These are phyloP conservation scores for Eimeria zaria DNA, from an alignment of 169 alveolate species.

Conservation along the genomic window DNA sequence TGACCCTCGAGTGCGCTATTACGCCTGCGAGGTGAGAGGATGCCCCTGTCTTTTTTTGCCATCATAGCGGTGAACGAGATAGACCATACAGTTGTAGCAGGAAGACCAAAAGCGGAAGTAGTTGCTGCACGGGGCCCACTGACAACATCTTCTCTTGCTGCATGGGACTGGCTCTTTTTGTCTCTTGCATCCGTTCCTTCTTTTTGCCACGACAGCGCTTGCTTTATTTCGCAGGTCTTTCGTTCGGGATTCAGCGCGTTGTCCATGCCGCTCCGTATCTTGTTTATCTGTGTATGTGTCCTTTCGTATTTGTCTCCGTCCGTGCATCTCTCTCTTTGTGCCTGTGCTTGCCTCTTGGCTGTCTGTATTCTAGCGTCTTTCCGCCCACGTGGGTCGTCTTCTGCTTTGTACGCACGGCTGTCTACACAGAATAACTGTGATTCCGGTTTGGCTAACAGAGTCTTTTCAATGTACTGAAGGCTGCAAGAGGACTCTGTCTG, in stretches of 20 bases:
- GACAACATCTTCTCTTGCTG: not conserved
- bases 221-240: not conserved
- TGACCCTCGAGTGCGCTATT: slow-evolving; percentile 84
- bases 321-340: not conserved
- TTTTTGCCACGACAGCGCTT: not conserved
- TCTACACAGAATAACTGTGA: not conserved
- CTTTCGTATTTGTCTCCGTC: not conserved
- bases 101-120: not conserved
- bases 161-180: not conserved
- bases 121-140: not conserved
- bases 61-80: no score
- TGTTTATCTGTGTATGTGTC: not conserved
- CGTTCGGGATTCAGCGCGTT: not conserved
- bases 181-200: not conserved
- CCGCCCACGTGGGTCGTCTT: not conserved
- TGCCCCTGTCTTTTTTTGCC: not conserved
- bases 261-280: not conserved
- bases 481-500: slow-evolving; percentile 58
- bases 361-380: not conserved
- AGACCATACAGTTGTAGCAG: not conserved
- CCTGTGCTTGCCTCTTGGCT: not conserved
- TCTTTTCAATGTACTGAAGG: slow-evolving; percentile 83
- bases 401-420: not conserved
- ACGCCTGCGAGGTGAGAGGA: slow-evolving; percentile 86
- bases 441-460: slow-evolving; percentile 18